Base-by-base conservation (phyloP, 768 basidiomycete genomes). In the Sutorius australiensis region DNA sequence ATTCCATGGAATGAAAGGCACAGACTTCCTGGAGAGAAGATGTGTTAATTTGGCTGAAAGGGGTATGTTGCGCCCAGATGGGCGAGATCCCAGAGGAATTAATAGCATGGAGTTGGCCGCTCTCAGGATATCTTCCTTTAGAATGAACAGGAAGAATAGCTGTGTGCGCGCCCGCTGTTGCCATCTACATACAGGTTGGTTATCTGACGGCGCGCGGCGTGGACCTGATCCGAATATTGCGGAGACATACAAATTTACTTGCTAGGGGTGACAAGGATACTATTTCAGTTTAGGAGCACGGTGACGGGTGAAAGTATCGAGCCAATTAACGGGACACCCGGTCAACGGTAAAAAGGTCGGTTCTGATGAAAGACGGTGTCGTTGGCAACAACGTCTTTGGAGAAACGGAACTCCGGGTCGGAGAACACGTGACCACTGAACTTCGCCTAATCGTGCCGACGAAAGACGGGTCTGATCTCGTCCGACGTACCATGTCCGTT, bases 401-500 rank as follows among this genome's bases (percentile, higher is more conserved):
- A 24, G 24, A 24, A 37, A 3, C 36, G 16, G 9, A 37, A n/a
- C 8, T 9, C 40, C 21, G 13, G 13, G 21, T 14, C 21, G 14
- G 24, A n/a, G 11, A 17, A 28, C 60, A 58, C 56, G 51, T 58
- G 56, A 61, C 50, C 44, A 41, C 17, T 36, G 43, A 33, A 6
- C 30, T 13, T 17, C 5, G 49, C 24, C 24, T 24, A 4, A 24
- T 24, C 24, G 24, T 4, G 24, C 24, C 24, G 24, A 24, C 4
- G 24, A 24, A 17, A 42, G 19, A 32, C n/a, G 38, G 32, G 28
- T 28, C 46, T 28, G 40, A 32, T 28, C 37, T 21, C 28, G 28
- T 43, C 21, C 53, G n/a, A n/a, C n/a, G 53, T 30, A 37, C 60
- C 2, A 52, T 46, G 46, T 63, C 61, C 16, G 51, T 36, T 28